A percentile compares a stretch with the other conserved stretches of the same genome.
Evolutionary conservation across 768 basidiomycete genomes (phyloP).

Genomic region (Hericium erinaceus): DNA sequence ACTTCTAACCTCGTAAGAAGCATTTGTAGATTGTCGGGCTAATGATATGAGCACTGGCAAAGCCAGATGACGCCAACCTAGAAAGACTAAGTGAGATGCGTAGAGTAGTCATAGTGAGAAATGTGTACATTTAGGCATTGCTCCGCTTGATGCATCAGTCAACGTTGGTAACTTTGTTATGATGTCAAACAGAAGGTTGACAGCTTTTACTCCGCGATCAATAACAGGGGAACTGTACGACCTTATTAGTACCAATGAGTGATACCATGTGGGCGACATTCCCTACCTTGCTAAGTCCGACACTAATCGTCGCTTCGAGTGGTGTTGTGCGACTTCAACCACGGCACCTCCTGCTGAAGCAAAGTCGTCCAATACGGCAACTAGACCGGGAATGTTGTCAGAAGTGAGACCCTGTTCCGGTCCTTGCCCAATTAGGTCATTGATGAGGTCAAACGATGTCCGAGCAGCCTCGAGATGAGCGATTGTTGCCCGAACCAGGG

Average conservation of each 20-base stretch:
- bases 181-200: constrained; percentile 72
- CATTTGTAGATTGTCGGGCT: constrained; percentile 8
- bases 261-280: too few relatives aligned
- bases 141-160: constrained; percentile 29
- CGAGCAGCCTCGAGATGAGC: constrained; percentile 83
- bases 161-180: constrained; percentile 57
- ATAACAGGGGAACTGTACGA: constrained; percentile 57
- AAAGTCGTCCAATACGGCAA: constrained; percentile 81
- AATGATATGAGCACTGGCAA: constrained; percentile 9
- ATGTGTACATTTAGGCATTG: too few relatives aligned
- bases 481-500: constrained; percentile 77
- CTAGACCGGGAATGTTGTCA: constrained; percentile 76
- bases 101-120: neutral
- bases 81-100: neutral
- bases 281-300: constrained; percentile 41
- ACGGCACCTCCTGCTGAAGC: constrained; percentile 62
- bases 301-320: constrained; percentile 38
- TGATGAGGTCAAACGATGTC: constrained; percentile 73
- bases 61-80: constrained; percentile 12
- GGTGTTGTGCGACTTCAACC: constrained; percentile 47
- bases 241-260: too few relatives aligned
- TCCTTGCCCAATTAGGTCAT: constrained; percentile 54
- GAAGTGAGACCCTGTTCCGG: constrained; percentile 48
- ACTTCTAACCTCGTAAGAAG: constrained; percentile 10
- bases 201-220: constrained; percentile 71